Conservation (phyloP, 768 basidiomycete species). For the Tricholoma sp. region DNA sequence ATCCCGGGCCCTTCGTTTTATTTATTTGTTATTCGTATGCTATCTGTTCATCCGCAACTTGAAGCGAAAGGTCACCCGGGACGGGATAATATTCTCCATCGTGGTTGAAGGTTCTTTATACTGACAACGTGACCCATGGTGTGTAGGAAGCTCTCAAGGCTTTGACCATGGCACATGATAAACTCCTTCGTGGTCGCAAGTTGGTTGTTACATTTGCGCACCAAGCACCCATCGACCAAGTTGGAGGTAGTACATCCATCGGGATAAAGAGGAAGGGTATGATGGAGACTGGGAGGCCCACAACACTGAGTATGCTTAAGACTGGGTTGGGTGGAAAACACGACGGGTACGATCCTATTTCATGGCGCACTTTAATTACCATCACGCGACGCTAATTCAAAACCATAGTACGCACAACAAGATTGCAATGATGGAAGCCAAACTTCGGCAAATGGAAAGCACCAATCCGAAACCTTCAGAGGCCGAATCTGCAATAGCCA, state of each 20-base stretch:
- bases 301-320: constrained; percentile 86
- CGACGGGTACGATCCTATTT: constrained; percentile 35
- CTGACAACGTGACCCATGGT: constrained; percentile 10
- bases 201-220: constrained; percentile 90
- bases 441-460: constrained; percentile 73
- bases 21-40: constrained; percentile 9
- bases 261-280: constrained; percentile 34
- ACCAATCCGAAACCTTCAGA: constrained; percentile 23
- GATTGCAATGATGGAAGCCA: constrained; percentile 96
- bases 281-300: constrained; percentile 65
- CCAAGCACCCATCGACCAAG: constrained; percentile 59
- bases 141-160: constrained; percentile 85
- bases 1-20: constrained; percentile 40
- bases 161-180: constrained; percentile 65
- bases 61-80: constrained; percentile 16
- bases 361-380: neutral
- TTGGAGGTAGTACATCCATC: constrained; percentile 14
- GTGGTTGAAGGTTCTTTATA: constrained; percentile 2
- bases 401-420: constrained; percentile 69
- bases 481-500: constrained; percentile 9
- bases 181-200: constrained; percentile 80
- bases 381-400: constrained; percentile 5
- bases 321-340: constrained; percentile 49
- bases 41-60: constrained; percentile 6
- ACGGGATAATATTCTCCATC: constrained; percentile 1